Conservation (phyloP, 2,329 filamentous ascomycete genomes). For the Ploettnerulaceae sp. region DNA sequence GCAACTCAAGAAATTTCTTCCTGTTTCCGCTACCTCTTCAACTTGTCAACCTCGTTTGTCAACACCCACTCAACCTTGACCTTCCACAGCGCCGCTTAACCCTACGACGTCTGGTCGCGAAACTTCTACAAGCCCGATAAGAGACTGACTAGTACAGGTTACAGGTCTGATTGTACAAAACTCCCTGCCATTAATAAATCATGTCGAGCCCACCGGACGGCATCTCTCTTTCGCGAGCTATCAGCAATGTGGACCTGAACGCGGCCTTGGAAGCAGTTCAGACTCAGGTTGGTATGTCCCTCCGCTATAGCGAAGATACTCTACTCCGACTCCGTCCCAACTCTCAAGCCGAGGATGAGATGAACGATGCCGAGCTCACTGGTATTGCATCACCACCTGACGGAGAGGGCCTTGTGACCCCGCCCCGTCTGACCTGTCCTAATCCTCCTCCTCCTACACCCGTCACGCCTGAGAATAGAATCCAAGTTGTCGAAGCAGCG, state of each 20-base stretch:
- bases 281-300: slow-evolving; percentile 1
- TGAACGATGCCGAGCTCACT: slow-evolving; percentile 13
- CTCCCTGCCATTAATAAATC: not conserved
- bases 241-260: slow-evolving; percentile 27
- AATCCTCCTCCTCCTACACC: slow-evolving; percentile 22
- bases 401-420: slow-evolving; percentile 16
- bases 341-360: slow-evolving; percentile 7
- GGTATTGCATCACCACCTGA: slow-evolving; percentile 9
- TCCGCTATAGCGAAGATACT: slow-evolving; percentile 21
- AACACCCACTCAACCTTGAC: not conserved
- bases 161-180: not conserved
- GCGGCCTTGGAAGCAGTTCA: slow-evolving; percentile 12
- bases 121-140: not conserved
- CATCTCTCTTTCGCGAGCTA: slow-evolving; percentile 19
- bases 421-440: slow-evolving; percentile 10
- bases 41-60: slow-evolving; percentile 1
- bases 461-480: slow-evolving; percentile 5
- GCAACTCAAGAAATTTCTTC: too few relatives aligned
- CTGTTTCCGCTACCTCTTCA: not conserved
- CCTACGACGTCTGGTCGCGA: not conserved
- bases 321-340: slow-evolving; percentile 18
- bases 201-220: slow-evolving; percentile 12
- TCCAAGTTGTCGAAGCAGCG: slow-evolving; percentile 23
- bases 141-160: slow-evolving; percentile 6
- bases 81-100: not conserved